Percentiles rank a stretch among this genome's conserved stretches.
These are phyloP conservation scores for Eremothecium sinecaudum DNA, from an alignment of 1,139 yeast genomes.

Conservation along the genomic window DNA sequence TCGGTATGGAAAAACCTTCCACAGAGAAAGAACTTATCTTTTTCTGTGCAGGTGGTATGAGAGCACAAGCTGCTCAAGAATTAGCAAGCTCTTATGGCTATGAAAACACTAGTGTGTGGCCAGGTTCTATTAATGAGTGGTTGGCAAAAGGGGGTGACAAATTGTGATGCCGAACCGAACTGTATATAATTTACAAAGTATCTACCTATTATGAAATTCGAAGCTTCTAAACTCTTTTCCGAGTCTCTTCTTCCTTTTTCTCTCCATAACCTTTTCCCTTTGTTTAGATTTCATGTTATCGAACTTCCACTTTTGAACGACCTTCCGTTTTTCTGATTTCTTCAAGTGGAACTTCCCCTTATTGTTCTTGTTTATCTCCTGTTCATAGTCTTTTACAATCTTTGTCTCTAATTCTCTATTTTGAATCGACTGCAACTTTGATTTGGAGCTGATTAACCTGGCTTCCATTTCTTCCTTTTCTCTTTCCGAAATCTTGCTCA, in stretches of 20 bases:
- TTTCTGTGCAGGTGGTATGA: constrained; percentile 87
- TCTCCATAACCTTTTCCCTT: constrained; percentile 79
- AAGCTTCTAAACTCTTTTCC: constrained; percentile 83
- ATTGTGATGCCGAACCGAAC: constrained; percentile 1
- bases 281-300: constrained; percentile 75
- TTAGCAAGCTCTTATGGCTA: constrained; percentile 88
- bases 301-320: constrained; percentile 81
- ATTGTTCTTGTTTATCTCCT: constrained; percentile 29
- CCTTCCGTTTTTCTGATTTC: constrained; percentile 70
- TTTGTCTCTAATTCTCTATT: constrained; percentile 66
- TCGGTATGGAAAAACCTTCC: constrained; percentile 78
- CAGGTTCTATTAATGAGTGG: constrained; percentile 89
- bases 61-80: constrained; percentile 87
- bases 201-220: constrained; percentile 40
- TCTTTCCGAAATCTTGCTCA: constrained; percentile 34
- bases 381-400: constrained; percentile 42
- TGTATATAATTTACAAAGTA: constrained; percentile 6
- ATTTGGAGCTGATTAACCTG: constrained; percentile 51
- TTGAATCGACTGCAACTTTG: constrained; percentile 67
- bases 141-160: constrained; percentile 35
- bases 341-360: constrained; percentile 51
- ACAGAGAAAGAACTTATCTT: constrained; percentile 67
- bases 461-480: constrained; percentile 50
- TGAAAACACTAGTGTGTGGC: constrained; percentile 62
- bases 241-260: constrained; percentile 86